These are phyloP conservation scores for Xylariaceae sp. DNA, from an alignment of 2,329 filamentous ascomycete genomes.

Conservation along the genomic window DNA sequence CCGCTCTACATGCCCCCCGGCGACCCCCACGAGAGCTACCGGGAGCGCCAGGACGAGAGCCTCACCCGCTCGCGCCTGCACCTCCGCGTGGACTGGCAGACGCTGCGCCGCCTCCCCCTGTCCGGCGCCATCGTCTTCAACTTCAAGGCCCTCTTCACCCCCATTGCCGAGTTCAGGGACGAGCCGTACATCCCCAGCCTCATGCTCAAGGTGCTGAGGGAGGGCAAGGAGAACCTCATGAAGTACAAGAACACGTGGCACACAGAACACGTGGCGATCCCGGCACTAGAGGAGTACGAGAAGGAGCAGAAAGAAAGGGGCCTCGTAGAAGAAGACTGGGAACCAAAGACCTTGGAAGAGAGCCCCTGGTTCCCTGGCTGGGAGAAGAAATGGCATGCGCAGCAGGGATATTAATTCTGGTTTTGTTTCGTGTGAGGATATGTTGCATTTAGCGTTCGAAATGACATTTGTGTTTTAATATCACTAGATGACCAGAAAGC, in stretches of 20 bases:
- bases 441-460: too few relatives aligned
- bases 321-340: conserved; percentile 58
- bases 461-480: too few relatives aligned
- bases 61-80: conserved; percentile 57
- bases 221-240: conserved; percentile 68
- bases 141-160: conserved; percentile 83
- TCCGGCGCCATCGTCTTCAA: conserved; percentile 78
- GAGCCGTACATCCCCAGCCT: conserved; percentile 72
- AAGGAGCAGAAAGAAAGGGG: conserved; percentile 63
- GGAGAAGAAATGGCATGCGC: conserved; percentile 63
- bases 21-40: conserved; percentile 58
- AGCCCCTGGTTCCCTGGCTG: conserved; percentile 73
- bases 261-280: conserved; percentile 67
- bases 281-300: conserved; percentile 59
- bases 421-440: too few relatives aligned
- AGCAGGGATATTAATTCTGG: conserved; percentile 28
- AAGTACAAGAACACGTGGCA: conserved; percentile 82
- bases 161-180: conserved; percentile 61
- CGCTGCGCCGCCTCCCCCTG: conserved; percentile 71
- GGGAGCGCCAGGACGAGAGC: conserved; percentile 51
- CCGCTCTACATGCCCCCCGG: conserved; percentile 72
- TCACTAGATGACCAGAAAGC: too few relatives aligned
- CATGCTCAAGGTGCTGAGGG: conserved; percentile 61
- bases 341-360: conserved; percentile 65
- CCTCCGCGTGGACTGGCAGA: conserved; percentile 85